Conservation (phyloP, 2,329 filamentous ascomycete genomes). For the Eurotiales sp. region DNA sequence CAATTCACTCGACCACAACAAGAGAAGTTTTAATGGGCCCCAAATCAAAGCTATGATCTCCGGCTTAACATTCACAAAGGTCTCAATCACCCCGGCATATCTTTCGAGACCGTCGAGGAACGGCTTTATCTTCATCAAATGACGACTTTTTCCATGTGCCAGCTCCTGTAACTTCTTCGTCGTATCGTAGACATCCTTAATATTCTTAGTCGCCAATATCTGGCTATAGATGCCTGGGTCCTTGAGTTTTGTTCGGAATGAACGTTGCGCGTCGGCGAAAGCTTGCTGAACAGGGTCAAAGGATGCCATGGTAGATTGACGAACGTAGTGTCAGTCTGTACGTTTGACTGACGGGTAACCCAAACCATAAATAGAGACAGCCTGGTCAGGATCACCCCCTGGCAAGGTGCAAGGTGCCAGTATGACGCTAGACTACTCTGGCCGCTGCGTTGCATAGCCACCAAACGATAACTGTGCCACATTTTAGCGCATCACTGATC, state of each 20-base stretch:
- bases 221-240: not conserved
- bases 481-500: not conserved
- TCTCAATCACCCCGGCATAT: not conserved
- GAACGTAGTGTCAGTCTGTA: not conserved
- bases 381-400: not conserved
- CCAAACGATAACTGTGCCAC: not conserved
- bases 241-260: not conserved
- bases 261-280: not conserved
- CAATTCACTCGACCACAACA: conserved; percentile 21
- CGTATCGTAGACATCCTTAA: not conserved
- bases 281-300: not conserved
- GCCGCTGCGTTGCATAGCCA: not conserved
- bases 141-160: not conserved
- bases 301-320: not conserved
- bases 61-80: conserved; percentile 19
- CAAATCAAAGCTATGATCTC: conserved; percentile 35
- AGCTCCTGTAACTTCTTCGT: not conserved
- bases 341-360: too few relatives aligned
- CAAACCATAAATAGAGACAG: not conserved
- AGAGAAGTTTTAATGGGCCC: conserved; percentile 33
- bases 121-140: not conserved
- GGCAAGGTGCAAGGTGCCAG: not conserved
- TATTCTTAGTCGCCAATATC: not conserved
- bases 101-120: not conserved
- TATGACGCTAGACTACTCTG: not conserved